Evolutionary conservation across 495 filamentous ascomycete species (phyloP).

Genomic region (Penicillium egyptiacum): DNA sequence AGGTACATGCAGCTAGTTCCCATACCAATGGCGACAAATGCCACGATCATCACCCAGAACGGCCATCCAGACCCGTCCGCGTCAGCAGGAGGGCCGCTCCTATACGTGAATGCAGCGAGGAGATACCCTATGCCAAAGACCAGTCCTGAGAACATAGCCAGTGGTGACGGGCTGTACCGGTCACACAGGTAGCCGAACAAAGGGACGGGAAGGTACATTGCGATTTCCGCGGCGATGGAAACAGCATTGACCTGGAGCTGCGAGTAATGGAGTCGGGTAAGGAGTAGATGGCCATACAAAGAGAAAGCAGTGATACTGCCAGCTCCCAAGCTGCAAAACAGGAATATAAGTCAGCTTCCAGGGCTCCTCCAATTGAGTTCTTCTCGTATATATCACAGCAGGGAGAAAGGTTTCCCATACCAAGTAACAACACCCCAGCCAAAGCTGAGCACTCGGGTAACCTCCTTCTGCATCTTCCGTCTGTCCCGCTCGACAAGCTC

Average conservation of each 20-base stretch:
- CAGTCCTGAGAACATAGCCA: constrained; percentile 67
- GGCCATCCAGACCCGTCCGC: constrained; percentile 65
- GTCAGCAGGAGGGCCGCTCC: constrained; percentile 55
- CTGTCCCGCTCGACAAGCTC: constrained; percentile 60
- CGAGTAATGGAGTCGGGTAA: constrained; percentile 76
- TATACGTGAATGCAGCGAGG: constrained; percentile 77
- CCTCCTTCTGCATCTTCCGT: constrained; percentile 49
- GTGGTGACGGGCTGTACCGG: constrained; percentile 71
- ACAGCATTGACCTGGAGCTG: constrained; percentile 91
- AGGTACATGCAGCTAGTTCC: constrained; percentile 88
- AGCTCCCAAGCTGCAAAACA: constrained; percentile 60
- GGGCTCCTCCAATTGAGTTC: background rate
- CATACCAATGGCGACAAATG: constrained; percentile 77
- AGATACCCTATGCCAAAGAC: constrained; percentile 81
- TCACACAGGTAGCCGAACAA: constrained; percentile 91
- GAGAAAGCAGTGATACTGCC: constrained; percentile 87
- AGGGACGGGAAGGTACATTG: constrained; percentile 86
- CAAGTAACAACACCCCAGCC: constrained; percentile 60
- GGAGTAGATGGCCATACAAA: constrained; percentile 85
- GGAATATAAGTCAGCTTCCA: constrained; percentile 14
- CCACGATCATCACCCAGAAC: constrained; percentile 77
- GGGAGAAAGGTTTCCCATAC: constrained; percentile 30
- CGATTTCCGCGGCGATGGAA: constrained; percentile 76
- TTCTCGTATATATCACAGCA: background rate
- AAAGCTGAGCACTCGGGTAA: constrained; percentile 57